These are phyloP conservation scores for Mucuna pruriens DNA, from an alignment of 306 rosid species.

Conservation along the genomic window DNA sequence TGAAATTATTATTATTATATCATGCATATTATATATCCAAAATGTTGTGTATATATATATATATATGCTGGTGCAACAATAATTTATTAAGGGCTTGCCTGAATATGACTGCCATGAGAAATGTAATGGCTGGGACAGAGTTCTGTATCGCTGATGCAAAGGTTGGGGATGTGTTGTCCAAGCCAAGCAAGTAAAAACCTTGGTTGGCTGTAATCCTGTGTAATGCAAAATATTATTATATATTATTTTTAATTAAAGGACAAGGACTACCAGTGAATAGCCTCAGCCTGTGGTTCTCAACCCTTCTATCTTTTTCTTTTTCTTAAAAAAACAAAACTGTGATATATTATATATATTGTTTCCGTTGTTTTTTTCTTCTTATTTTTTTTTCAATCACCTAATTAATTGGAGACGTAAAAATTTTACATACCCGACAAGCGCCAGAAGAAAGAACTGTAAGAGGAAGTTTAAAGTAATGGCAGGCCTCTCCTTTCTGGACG, in stretches of 20 bases:
- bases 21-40: background rate
- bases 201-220: constrained; percentile 94
- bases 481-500: constrained; percentile 90
- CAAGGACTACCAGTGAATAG: background rate
- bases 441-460: constrained; percentile 83
- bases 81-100: constrained; percentile 49
- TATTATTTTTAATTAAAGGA: background rate
- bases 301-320: background rate
- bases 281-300: background rate
- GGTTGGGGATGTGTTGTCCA: constrained; percentile 96
- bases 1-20: constrained; percentile 20
- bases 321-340: background rate
- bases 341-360: background rate
- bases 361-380: background rate
- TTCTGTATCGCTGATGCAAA: constrained; percentile 97
- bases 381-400: background rate
- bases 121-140: constrained; percentile 97
- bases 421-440: constrained; percentile 80
- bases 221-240: background rate
- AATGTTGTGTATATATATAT: background rate
- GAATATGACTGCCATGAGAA: constrained; percentile 91
- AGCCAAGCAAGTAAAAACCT: constrained; percentile 95
- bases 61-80: background rate
- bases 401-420: background rate
- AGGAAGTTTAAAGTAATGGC: constrained; percentile 70